Evolutionary conservation across 441 rosid species (phyloP).

Genomic region (Bruguiera hainesii): DNA sequence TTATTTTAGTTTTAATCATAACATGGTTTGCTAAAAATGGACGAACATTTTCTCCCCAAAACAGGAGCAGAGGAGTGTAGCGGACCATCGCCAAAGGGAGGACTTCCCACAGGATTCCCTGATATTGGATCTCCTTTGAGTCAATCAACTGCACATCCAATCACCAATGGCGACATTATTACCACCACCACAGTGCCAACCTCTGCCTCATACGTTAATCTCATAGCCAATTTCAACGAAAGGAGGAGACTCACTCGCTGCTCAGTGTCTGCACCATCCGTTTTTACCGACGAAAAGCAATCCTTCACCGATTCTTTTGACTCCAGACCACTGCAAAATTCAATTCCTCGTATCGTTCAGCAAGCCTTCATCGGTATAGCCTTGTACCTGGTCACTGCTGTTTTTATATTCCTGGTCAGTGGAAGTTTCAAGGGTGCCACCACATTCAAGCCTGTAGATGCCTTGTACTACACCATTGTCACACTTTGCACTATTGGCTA

Average conservation of each 20-base stretch:
- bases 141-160: slow-evolving; percentile 31
- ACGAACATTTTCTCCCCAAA: slow-evolving; percentile 39
- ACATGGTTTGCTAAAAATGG: slow-evolving; percentile 32
- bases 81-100: slow-evolving; percentile 22
- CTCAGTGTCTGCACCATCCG: slow-evolving; percentile 60
- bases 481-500: slow-evolving; percentile 72
- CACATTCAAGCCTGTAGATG: slow-evolving; percentile 51
- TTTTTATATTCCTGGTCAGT: slow-evolving; percentile 28
- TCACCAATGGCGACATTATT: slow-evolving; percentile 30
- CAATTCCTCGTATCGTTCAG: slow-evolving; percentile 44
- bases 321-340: slow-evolving; percentile 20
- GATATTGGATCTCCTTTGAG: slow-evolving; percentile 28
- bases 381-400: slow-evolving; percentile 38
- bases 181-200: slow-evolving; percentile 32
- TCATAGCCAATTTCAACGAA: slow-evolving; percentile 44
- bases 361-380: slow-evolving; percentile 49
- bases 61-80: slow-evolving; percentile 20
- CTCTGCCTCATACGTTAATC: slow-evolving; percentile 36
- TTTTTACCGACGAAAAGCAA: slow-evolving; percentile 37
- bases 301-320: slow-evolving; percentile 23
- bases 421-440: slow-evolving; percentile 40
- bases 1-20: not conserved
- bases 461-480: slow-evolving; percentile 58
- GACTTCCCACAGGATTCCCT: slow-evolving; percentile 25
- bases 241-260: slow-evolving; percentile 32